Evolutionary conservation across 495 filamentous ascomycete species (phyloP).

Genomic region (Endocarpon pusillum): DNA sequence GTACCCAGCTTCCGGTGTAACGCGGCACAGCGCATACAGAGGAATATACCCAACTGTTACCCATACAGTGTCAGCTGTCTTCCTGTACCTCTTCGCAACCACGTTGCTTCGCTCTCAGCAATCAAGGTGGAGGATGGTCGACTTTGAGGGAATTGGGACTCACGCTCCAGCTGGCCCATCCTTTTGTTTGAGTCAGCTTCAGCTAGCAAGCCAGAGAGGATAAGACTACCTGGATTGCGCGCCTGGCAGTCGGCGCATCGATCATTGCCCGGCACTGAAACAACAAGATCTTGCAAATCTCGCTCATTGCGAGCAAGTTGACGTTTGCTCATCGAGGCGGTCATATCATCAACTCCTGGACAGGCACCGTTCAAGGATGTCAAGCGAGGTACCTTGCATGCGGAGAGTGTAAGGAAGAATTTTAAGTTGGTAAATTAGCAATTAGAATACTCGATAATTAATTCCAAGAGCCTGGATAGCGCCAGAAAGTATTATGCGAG

Average conservation of each 20-base stretch:
- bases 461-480: no score
- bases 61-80: conserved; percentile 12
- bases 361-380: no score
- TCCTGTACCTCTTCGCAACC: background rate
- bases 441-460: no score
- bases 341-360: no score
- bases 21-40: conserved; percentile 93
- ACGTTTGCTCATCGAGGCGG: conserved; percentile 59
- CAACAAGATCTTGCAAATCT: conserved; percentile 75
- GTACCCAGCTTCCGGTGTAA: conserved; percentile 94
- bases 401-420: no score
- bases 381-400: no score
- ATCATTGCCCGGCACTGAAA: conserved; percentile 78
- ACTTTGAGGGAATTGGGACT: conserved; percentile 18
- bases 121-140: background rate
- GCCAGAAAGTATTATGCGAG: no score
- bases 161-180: conserved; percentile 99
- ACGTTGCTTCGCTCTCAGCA: no score
- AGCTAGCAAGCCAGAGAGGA: conserved; percentile 9
- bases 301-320: conserved; percentile 95
- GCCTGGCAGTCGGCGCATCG: conserved; percentile 85
- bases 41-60: conserved; percentile 73
- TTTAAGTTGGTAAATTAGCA: no score
- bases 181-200: conserved; percentile 23
- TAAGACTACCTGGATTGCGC: conserved; percentile 76